Evolutionary conservation across 2,329 filamentous ascomycete species (phyloP).

Genomic region (Calonectria pseudoturangicola): DNA sequence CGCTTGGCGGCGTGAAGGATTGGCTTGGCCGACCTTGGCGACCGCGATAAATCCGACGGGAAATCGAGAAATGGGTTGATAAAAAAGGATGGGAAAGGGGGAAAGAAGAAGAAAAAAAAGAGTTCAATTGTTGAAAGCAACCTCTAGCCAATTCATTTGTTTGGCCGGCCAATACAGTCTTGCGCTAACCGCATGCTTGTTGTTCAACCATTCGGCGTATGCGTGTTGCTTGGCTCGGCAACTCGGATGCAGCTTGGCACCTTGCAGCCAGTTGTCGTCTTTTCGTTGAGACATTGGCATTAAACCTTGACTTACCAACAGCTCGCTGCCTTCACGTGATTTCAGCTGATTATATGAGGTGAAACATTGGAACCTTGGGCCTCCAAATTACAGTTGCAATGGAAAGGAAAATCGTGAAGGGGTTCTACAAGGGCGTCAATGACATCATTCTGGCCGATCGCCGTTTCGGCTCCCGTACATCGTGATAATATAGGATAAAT

Average conservation of each 20-base stretch:
- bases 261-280: conserved; percentile 13
- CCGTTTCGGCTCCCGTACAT: conserved; percentile 11
- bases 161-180: not conserved
- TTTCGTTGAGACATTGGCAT: conserved; percentile 14
- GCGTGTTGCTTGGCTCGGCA: conserved; percentile 16
- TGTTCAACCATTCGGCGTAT: conserved; percentile 7
- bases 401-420: not conserved
- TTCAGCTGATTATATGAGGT: not conserved
- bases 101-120: too few relatives aligned
- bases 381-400: not conserved
- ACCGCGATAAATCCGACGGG: not conserved
- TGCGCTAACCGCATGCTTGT: not conserved
- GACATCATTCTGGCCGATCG: conserved; percentile 13
- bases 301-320: conserved; percentile 5
- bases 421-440: conserved; percentile 33
- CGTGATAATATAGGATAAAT: not conserved
- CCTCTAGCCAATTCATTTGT: not conserved
- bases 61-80: not conserved
- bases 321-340: not conserved
- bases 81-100: too few relatives aligned
- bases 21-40: conserved; percentile 20
- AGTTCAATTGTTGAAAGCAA: not conserved
- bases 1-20: conserved; percentile 42
- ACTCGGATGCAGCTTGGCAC: not conserved
- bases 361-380: not conserved